Base-by-base conservation (phyloP, 2,329 filamentous ascomycete species). In the Lachnum nothofagi region DNA sequence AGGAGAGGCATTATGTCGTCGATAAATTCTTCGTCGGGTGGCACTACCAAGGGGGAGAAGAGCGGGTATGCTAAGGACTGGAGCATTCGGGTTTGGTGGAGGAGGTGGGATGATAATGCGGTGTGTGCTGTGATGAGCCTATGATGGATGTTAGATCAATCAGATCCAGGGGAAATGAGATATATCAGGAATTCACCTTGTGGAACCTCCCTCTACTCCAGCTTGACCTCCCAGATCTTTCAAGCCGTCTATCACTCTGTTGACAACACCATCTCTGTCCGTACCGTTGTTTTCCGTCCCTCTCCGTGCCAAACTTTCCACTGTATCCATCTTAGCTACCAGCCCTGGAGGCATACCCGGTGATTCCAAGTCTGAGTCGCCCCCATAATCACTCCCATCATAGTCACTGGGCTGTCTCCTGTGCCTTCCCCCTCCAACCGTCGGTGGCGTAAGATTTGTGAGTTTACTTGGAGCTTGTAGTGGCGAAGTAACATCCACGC, bases 51-150 rank as follows among this genome's bases (percentile, higher is more conserved):
- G 0, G 86, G 86, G 12, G 84, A 86, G 54, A 88, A 75, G 19
- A 91, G 70, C 24, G 75, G 79, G 57, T 86, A 87, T 2, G 83
- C 79, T 27, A 91, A 74, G 50, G 82, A 85, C 59, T 90, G 86
- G 8, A 93, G 72, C 53, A 83, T 81, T 46, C 86, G 84, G 42
- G 85, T 84, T 68, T 91, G 86, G 66, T 89, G 83, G 12, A 77
- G 75, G 38, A 91, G 72, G 62, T 93, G 85, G 17, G 85, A 85
- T 40, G 86, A 83, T 42, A 90, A 71, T 12, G 86, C 85, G 23
- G 84, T 80, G 65, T 89, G 85, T 27, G 86, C 83, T 37, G 85
- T 89, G 64, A 87, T 86, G 55, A 89, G 71, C 62, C 85, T 90
- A 60, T 90, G 60, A 23, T 37, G 20, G 24, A 34, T 31, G 37